A percentile compares a stretch with the other conserved stretches of the same genome.
Conservation (phyloP, 1,284 basidiomycete species). For the Trichosporon asahii region DNA sequence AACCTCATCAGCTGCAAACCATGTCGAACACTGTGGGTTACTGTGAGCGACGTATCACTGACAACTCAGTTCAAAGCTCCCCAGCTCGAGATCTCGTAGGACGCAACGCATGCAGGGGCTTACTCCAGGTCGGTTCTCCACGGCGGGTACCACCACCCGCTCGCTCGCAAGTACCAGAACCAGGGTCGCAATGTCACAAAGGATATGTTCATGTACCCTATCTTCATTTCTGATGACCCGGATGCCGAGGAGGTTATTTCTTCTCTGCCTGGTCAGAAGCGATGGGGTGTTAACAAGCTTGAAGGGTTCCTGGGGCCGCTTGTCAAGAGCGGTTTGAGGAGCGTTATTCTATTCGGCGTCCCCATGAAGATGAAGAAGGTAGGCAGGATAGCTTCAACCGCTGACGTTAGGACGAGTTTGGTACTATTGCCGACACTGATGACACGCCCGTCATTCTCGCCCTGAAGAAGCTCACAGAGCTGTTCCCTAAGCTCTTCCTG, state of each 20-base stretch:
- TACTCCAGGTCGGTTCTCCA: conserved; percentile 69
- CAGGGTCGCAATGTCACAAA: conserved; percentile 68
- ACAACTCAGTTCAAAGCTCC: conserved; percentile 29
- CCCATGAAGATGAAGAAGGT: conserved; percentile 82
- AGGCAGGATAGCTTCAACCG: conserved; percentile 26
- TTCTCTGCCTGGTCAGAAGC: conserved; percentile 75
- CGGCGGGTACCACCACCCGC: conserved; percentile 87
- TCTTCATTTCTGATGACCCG: conserved; percentile 91
- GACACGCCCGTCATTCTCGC: conserved; percentile 89
- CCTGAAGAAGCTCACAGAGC: conserved; percentile 68
- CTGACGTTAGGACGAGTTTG: conserved; percentile 65
- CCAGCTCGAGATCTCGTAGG: conserved; percentile 40
- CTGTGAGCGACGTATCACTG: neutral
- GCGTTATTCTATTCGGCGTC: conserved; percentile 95
- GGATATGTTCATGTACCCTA: conserved; percentile 95
- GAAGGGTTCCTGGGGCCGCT: conserved; percentile 83
- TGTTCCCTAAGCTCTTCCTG: conserved; percentile 82
- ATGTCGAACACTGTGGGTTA: neutral
- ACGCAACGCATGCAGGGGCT: neutral
- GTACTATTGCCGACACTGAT: conserved; percentile 85
- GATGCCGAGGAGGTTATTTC: conserved; percentile 72
- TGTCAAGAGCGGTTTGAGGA: conserved; percentile 81
- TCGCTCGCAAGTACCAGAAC: conserved; percentile 78
- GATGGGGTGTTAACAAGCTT: conserved; percentile 94
- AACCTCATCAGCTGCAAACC: too few species aligned